These are phyloP conservation scores for Juglanconis sp. DNA, from an alignment of 2,329 filamentous ascomycete species.

Conservation along the genomic window DNA sequence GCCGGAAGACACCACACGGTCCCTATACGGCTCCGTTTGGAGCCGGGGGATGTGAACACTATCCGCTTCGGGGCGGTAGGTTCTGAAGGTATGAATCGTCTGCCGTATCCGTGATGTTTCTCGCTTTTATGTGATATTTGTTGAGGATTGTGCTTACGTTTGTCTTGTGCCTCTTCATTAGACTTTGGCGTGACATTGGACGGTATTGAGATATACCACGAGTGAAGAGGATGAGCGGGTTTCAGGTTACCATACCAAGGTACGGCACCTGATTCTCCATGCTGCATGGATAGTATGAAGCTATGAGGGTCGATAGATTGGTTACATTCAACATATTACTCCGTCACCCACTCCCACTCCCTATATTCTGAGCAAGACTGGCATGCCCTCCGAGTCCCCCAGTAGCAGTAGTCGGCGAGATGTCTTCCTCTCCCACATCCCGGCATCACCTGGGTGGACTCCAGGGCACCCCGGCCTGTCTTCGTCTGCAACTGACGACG, in stretches of 20 bases:
- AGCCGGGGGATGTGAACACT: conserved; percentile 30
- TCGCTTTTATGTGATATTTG: too few species aligned
- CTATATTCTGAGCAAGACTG: too few species aligned
- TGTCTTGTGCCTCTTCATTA: neutral
- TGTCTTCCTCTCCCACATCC: conserved; percentile 1
- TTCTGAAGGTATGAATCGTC: neutral
- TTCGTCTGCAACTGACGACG: neutral
- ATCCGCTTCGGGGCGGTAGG: conserved; percentile 33
- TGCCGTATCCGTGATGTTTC: neutral
- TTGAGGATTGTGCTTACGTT: neutral
- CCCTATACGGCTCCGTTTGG: conserved; percentile 31
- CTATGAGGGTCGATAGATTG: too few species aligned
- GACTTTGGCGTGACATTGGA: neutral
- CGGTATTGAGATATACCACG: neutral
- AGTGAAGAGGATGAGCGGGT: neutral
- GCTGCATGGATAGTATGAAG: too few species aligned
- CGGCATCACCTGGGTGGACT: neutral
- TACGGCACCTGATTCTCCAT: too few species aligned
- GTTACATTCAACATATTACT: too few species aligned
- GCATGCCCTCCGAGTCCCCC: too few species aligned
- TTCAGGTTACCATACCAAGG: neutral
- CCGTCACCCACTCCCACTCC: too few species aligned
- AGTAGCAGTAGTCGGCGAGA: too few species aligned
- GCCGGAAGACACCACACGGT: conserved; percentile 34
- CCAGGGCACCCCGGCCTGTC: neutral